These are phyloP conservation scores for Fraxinus pennsylvanica DNA, from an alignment of 257 asterid species.

Conservation along the genomic window DNA sequence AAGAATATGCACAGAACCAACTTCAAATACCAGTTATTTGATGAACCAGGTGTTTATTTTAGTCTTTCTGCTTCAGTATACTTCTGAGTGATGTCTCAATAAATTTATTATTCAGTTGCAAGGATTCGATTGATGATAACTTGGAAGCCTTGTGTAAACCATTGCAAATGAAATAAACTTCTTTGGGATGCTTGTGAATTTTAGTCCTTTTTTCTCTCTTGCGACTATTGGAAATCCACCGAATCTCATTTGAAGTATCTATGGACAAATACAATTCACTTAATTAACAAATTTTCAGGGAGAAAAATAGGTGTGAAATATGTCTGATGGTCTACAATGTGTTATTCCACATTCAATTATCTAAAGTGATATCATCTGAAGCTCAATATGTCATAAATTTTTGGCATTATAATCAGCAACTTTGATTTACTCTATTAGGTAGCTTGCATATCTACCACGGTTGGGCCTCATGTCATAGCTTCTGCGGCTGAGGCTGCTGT, in stretches of 20 bases:
- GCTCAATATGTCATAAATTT: neutral
- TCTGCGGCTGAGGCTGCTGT: conserved; percentile 93
- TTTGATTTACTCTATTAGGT: conserved; percentile 50
- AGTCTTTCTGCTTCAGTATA: conserved; percentile 7
- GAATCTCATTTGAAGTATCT: neutral
- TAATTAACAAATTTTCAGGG: neutral
- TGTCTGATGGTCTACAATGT: neutral
- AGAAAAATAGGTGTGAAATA: neutral
- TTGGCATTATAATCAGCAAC: neutral
- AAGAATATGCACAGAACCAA: conserved; percentile 49
- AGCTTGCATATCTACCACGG: conserved; percentile 61
- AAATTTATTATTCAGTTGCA: conserved; percentile 9
- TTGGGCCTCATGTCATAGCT: conserved; percentile 73
- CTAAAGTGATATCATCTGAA: neutral
- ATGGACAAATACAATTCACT: neutral
- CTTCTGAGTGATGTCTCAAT: neutral
- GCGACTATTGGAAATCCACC: neutral
- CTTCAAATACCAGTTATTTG: conserved; percentile 57
- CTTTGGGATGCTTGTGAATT: conserved; percentile 7
- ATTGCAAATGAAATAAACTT: neutral
- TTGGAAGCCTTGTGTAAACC: neutral
- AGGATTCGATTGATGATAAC: conserved; percentile 6
- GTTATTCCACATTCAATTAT: neutral
- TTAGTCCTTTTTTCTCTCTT: conserved; percentile 5
- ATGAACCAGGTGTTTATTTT: conserved; percentile 69